Base-by-base conservation (phyloP, 2,329 filamentous ascomycete genomes). In the Claviceps capensis region DNA sequence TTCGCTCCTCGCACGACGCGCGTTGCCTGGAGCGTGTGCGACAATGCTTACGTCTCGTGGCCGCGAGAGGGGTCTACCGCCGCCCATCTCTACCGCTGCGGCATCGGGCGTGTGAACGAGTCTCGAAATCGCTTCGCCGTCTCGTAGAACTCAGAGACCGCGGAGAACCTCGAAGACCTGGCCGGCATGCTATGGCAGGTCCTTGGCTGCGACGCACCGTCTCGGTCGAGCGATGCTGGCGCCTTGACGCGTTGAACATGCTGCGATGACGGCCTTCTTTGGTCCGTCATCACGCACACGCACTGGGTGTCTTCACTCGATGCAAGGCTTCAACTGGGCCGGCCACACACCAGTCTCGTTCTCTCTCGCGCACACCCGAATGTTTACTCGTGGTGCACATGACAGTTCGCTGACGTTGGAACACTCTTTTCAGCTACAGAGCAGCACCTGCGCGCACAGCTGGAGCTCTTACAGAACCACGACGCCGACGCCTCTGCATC, bases 391-490 rank as follows among this genome's bases (percentile, higher is more conserved):
- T 16, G 17, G 34, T 40, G 13, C 19, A 17, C 34, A 36, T 5
- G 42, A 51, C 34, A 5, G 14, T 22, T 53, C 36, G 56, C 62
- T 65, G 57, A 63, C 60, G 57, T 50, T 48, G 17, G 11, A 38
- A 22, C 17, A 23, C 48, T 4, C 38, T 47, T 23, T 43, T 53
- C 48, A 47, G 53, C 52, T 50, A 52, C 58, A 70, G 67, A 70
- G 62, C 67, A 70, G 61, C 68, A 71, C 54, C 58, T 72, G 59
- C 67, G 65, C 61, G 68, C 67, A 59, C 69, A 71, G 61, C 67
- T 72, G 59, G 69, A 72, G 63, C 65, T 72, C 54, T 58, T 72
- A 47, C 68, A 70, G 59, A 67, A 63, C 52, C 68, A 69, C 67
- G 65, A 67, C 60, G 58, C 57, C 57, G 60, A 64, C 51, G 56